Evolutionary conservation across 2,329 filamentous ascomycete genomes (phyloP), one percentile per base, ranked within the genome.

Genomic region (Xylaria sp.): DNA sequence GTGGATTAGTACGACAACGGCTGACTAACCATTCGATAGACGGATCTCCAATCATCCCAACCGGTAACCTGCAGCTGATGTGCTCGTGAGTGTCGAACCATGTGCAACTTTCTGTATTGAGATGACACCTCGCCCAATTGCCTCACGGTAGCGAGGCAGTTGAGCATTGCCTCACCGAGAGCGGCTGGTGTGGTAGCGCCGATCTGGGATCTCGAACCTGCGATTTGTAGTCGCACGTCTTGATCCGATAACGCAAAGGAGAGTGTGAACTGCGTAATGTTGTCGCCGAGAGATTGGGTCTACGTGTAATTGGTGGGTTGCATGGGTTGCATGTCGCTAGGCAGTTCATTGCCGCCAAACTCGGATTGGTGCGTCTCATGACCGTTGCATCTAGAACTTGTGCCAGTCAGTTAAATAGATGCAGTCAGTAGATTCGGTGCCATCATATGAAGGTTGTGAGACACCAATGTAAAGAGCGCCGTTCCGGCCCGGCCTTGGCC

Each of bases 251-350:
- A 54, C 9, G 38, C 33, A 17, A n/a, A 31, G 13, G 33, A 10
- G 33, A 36, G 33, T 36, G 27, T 36, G n/a, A n/a, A n/a, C n/a
- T n/a, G 42, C 29, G 20, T 5, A n/a, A 9, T 36, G 51, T 51
- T 31, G 27, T 50, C 33, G 44, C 56, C n/a, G 31, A 25, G 17
- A 50, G 22, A 5, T 45, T 31, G 22, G 38, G 49, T 39, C 44
- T 45, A 7, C 17, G 11, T 15, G 4, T 61, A 10, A 44, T 44
- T 47, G 56, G 60, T 51, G n/a, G 25, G 27, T 29, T 57, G 53
- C 58, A 57, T 47, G n/a, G n/a, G n/a, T n/a, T n/a, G n/a, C n/a
- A n/a, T 44, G 36, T n/a, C 50, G 51, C 63, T 56, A 61, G 11
- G 25, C 39, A 44, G 27, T 55, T 25, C 20, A 57, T 17, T 58